These are phyloP conservation scores for Paraphaeosphaeria minitans DNA, from an alignment of 2,329 filamentous ascomycete species.

Conservation along the genomic window DNA sequence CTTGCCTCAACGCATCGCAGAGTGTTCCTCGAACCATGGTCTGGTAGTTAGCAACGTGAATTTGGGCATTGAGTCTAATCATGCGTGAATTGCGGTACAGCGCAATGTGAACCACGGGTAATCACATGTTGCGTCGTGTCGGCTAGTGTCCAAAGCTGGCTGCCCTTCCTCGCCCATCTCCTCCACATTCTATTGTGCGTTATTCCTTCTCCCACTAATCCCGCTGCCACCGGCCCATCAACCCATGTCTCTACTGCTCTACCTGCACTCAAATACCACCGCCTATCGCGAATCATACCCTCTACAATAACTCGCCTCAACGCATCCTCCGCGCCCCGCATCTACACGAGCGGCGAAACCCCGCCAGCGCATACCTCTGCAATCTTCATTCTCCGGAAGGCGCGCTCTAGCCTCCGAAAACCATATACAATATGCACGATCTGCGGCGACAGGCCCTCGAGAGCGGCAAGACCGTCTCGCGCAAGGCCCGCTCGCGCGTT, in stretches of 20 bases:
- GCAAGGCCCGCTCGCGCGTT: conserved; percentile 66
- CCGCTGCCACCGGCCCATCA: conserved; percentile 29
- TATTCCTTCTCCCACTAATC: not conserved
- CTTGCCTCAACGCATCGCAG: not conserved
- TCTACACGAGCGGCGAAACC: conserved; percentile 22
- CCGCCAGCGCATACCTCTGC: conserved; percentile 25
- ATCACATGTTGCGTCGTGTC: conserved; percentile 6
- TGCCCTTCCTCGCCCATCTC: not conserved
- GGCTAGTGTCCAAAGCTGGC: not conserved
- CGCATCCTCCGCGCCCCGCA: conserved; percentile 30
- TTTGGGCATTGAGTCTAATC: not conserved
- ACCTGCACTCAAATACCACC: conserved; percentile 30
- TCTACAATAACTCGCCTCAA: conserved; percentile 34
- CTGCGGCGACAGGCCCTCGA: conserved; percentile 71
- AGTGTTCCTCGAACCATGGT: not conserved
- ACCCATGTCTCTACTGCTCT: conserved; percentile 45
- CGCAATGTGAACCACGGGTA: not conserved
- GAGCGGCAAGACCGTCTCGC: conserved; percentile 73
- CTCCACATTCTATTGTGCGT: conserved; percentile 6
- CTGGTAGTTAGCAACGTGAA: not conserved
- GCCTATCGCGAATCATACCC: conserved; percentile 39
- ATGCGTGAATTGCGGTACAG: not conserved
- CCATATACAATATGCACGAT: conserved; percentile 60
- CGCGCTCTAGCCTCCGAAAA: conserved; percentile 8
- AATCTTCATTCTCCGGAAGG: conserved; percentile 8